Base-by-base conservation (phyloP, 1,284 basidiomycete genomes). In the Boletellus dicymbophilus region DNA sequence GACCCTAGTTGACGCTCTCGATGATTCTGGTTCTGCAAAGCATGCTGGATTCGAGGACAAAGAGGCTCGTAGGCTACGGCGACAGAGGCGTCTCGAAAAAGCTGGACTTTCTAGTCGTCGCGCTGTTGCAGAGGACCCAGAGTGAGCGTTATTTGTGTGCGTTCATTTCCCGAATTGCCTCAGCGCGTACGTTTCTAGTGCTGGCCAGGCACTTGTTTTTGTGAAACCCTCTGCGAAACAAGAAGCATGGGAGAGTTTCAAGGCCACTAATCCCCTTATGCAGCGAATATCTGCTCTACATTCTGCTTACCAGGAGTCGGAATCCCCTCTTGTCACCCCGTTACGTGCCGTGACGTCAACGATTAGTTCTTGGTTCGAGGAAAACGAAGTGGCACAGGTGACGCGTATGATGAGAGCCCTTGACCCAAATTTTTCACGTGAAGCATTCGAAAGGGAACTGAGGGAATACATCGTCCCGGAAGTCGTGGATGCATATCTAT, bases 401-500 rank as follows among this genome's bases (percentile, higher is more conserved):
- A 86, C 91, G 62, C 81, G 92, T 47, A 75, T 88, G 62, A 91
- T 98, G 83, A 93, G 88, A 70, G 68, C 78, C 31, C 75, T 97
- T 61, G 97, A 99, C 67, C 93, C 96, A 6, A 71, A 72, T 15
- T 99, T 98, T 72, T 87, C 82, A 46, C 81, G 90, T 61, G 95
- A 98, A 66, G 70, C 73, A 20, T 99, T 98, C 67, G 88, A 94
- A 63, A 80, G 88, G 50, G 97, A 99, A 66, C 69, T 99, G 55
- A 77, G 96, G 57, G 97, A 99, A 71, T 99, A 98, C 66, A 96
- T 99, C 54, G 83, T 99, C 3, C 97, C 97, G 0, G 97, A 99
- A 68, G 84, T 99, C 7, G 93, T 99, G 9, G 97, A 99, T 66
- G 94, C 95, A 20, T 98, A 97, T 68, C 72, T 98, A 58, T 87